Evolutionary conservation across 2,329 filamentous ascomycete species (phyloP), one percentile per base, ranked within the genome.

Genomic region (Fonsecaea multimorphosa): DNA sequence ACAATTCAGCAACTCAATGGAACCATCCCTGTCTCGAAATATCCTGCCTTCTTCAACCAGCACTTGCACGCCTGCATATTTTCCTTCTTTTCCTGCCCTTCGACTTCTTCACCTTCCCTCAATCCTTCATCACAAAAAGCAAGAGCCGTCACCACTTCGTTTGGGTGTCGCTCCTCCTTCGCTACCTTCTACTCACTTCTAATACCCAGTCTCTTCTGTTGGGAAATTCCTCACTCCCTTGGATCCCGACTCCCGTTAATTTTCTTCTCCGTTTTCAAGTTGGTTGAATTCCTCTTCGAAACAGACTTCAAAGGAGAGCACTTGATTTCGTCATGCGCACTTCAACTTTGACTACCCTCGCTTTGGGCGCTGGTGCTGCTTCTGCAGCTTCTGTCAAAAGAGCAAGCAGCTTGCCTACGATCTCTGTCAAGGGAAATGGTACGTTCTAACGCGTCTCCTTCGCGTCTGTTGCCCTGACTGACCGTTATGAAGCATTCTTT

Each of bases 361-460:
- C 79, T 57, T 69, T 85, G 68, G 77, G 79, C 65, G 80, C 80
- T 40, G 77, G 82, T 46, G 78, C 79, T 61, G 79, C 78, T 62
- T 78, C 82, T 64, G 84, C 81, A 68, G 77, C 73, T 70, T 74
- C 58, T 64, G 72, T 76, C 62, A 70, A 74, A 71, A 80, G 78
- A 78, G 80, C 70, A 72, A 76, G 68, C 71, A 81, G 79, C 52
- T 73, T 87, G 40, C 84, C 84, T n/a, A 76, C 84, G 19, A 80
- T 89, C 73, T 85, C 83, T 29, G 84, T 88, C 72, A 86, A 87
- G 79, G 86, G 87, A 75, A 88, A 89, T 76, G 83, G 83, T 84
- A 72, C 62, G 79, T 51, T n/a, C 51, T 34, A 36, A 44, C 49
- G 32, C 36, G n/a, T 52, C 29, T n/a, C 46, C 14, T 7, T 29